These are phyloP conservation scores for Tritrichomonas foetus DNA, from an alignment of 208 protist genomes.

Conservation along the genomic window DNA sequence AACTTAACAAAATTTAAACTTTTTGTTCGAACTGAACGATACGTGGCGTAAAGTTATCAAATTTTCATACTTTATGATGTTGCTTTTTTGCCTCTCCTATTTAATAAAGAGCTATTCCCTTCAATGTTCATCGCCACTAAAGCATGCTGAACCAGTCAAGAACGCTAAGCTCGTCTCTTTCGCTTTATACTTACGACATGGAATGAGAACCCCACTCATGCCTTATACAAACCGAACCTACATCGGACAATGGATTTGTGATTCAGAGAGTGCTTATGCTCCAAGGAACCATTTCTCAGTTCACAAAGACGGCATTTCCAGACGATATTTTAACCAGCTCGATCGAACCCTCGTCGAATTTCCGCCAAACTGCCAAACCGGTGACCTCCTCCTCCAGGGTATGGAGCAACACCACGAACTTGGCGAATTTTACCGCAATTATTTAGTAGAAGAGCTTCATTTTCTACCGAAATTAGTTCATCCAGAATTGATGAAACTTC, in stretches of 20 bases:
- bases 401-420: constrained; percentile 20
- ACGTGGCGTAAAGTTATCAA: no score
- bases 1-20: no score
- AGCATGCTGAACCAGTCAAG: neutral
- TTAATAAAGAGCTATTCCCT: neutral
- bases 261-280: neutral
- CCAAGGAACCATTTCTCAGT: neutral
- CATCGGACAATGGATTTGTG: neutral
- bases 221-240: neutral
- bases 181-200: neutral
- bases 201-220: neutral
- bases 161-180: neutral
- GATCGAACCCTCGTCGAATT: neutral
- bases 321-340: neutral
- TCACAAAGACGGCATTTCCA: neutral
- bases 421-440: neutral
- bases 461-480: neutral
- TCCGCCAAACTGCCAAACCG: neutral
- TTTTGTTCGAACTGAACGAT: no score
- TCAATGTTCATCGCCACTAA: neutral
- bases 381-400: neutral
- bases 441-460: neutral
- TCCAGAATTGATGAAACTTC: neutral
- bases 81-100: no score
- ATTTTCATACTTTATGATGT: no score